These are phyloP conservation scores for Eustoma russellianum DNA, from an alignment of 257 asterid genomes.

Conservation along the genomic window DNA sequence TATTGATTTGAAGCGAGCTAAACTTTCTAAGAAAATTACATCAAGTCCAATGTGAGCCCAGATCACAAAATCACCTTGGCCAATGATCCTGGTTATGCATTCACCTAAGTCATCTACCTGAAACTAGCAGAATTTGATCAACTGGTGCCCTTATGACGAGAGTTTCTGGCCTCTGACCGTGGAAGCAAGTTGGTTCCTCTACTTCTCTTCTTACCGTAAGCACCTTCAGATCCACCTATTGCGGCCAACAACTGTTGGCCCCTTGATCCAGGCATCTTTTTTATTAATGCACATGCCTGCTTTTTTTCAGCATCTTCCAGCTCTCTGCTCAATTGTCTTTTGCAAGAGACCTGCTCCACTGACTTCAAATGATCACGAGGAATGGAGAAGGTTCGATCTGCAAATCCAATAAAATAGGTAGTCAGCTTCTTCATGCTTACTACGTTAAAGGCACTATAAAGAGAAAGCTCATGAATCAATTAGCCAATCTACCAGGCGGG, in stretches of 20 bases:
- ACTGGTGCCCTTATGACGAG: conserved; percentile 17
- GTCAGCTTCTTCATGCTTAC: not conserved
- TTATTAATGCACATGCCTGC: conserved; percentile 40
- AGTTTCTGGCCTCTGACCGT: conserved; percentile 13
- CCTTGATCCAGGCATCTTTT: conserved; percentile 48
- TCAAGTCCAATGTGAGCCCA: too few species aligned
- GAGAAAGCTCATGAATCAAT: not conserved
- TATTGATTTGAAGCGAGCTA: too few species aligned
- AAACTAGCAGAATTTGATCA: conserved; percentile 25
- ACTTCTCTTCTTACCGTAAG: conserved; percentile 38
- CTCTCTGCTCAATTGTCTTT: conserved; percentile 51
- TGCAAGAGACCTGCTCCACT: conserved; percentile 35
- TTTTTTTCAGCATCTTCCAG: conserved; percentile 42
- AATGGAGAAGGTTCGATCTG: conserved; percentile 33
- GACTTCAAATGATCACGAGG: conserved; percentile 26
- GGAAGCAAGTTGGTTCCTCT: conserved; percentile 25
- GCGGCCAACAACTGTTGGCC: conserved; percentile 54
- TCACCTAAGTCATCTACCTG: conserved; percentile 10
- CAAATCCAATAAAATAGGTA: conserved; percentile 8
- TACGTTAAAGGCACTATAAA: not conserved
- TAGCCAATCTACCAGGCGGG: conserved; percentile 43
- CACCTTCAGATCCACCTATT: conserved; percentile 32
- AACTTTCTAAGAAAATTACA: too few species aligned
- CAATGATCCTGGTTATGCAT: too few species aligned
- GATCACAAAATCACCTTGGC: too few species aligned